phyloP scores from a whole-genome alignment of 192 early-diverging fungal genomes.

The Coemansia brasiliensis region DNA sequence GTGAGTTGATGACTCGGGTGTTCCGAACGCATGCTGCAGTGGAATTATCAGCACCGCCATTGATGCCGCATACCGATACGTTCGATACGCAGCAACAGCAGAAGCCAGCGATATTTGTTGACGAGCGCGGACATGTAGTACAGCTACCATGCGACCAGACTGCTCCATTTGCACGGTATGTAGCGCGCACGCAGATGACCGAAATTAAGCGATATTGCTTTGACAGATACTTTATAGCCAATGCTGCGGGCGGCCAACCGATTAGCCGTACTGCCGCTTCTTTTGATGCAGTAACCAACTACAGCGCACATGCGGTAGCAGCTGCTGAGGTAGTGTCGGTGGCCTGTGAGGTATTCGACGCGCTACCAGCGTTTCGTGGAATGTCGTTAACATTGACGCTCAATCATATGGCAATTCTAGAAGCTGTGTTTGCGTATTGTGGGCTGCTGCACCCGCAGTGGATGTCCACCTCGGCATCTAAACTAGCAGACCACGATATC shows the following conservation, averaged over 20 bases:
- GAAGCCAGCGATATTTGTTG: constrained; percentile 75
- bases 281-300: constrained; percentile 85
- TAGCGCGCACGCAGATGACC: constrained; percentile 69
- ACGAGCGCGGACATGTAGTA: constrained; percentile 78
- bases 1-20: constrained; percentile 72
- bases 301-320: constrained; percentile 63
- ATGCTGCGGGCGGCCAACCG: constrained; percentile 83
- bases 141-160: constrained; percentile 89
- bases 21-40: constrained; percentile 85
- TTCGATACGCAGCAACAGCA: constrained; percentile 59
- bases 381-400: constrained; percentile 64
- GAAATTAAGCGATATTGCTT: constrained; percentile 85
- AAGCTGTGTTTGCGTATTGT: constrained; percentile 72
- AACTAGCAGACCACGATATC: neutral
- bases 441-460: constrained; percentile 59
- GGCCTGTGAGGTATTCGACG: constrained; percentile 69
- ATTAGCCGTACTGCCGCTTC: constrained; percentile 74
- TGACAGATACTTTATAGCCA: constrained; percentile 80
- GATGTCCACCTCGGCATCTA: constrained; percentile 42
- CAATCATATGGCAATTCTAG: constrained; percentile 74
- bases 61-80: constrained; percentile 71
- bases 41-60: constrained; percentile 75
- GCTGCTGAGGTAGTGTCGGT: constrained; percentile 91
- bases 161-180: constrained; percentile 85
- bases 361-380: constrained; percentile 64